These are phyloP conservation scores for Pythium utonaiense DNA, from an alignment of 352 stramenopile genomes.

Conservation along the genomic window DNA sequence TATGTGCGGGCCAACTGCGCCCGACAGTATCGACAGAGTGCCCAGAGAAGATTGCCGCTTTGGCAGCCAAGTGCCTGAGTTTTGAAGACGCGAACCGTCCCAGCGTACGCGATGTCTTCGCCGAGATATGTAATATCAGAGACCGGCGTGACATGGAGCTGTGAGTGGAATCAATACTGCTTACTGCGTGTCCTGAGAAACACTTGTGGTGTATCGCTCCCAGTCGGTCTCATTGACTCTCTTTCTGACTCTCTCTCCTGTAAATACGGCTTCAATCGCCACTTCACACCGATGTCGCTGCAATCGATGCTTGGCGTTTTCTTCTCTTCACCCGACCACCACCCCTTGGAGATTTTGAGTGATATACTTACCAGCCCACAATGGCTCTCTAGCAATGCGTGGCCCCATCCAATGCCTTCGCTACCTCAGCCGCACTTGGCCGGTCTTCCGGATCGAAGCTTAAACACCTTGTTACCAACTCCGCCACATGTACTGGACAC, in stretches of 20 bases:
- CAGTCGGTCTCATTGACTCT: no score
- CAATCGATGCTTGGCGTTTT: no score
- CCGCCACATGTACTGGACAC: background rate
- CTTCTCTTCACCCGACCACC: no score
- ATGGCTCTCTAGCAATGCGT: background rate
- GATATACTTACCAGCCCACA: no score
- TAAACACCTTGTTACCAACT: background rate
- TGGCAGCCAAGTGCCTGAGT: background rate
- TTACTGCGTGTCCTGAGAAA: no score
- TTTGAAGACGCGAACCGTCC: background rate
- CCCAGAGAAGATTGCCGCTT: background rate
- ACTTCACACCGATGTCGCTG: no score
- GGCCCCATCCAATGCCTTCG: background rate
- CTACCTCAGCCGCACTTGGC: background rate
- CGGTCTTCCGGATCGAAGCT: background rate
- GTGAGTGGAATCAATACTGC: no score
- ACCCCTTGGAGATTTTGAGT: no score
- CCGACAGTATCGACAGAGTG: conserved; percentile 1
- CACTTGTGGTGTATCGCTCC: no score
- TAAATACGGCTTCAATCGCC: no score
- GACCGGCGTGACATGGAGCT: no score
- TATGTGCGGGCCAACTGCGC: conserved; percentile 13
- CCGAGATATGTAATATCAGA: background rate
- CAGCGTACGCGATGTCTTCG: background rate
- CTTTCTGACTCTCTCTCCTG: no score